Base-by-base conservation (phyloP, 2,329 filamentous ascomycete species). In the Penicillium sp. region DNA sequence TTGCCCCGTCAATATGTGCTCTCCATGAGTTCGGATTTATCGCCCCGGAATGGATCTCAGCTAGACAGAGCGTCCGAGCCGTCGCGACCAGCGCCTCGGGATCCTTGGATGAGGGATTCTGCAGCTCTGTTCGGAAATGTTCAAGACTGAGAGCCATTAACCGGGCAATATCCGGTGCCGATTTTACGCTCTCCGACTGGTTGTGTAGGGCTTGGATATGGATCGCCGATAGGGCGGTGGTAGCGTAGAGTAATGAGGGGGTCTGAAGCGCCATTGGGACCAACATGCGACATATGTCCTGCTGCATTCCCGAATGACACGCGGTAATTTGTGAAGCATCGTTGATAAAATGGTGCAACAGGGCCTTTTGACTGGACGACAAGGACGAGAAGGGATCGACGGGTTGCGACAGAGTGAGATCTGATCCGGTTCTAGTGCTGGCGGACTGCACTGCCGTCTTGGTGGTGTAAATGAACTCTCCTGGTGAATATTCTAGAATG, bases 191-290 rank as follows among this genome's bases (percentile, higher is more conserved):
- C 31, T 71, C 70, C 5, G 72, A 69, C 45, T 69, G 66, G 47
- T 72, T 73, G 45, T 70, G 66, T 39, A 74, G 56, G 16, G 74
- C 70, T 52, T 73, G 69, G 2, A 76, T 67, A 53, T 78, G 76
- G 22, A 78, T 72, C 13, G 75, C 75, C 3, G 76, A 76, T 22
- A 77, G 66, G 1, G 76, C 75, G 52, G 75, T 72, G 20, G 74
- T 78, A 20, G 74, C 75, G 57, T 77, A 74, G 24, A 77, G 66
- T 48, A 78, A 65, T 1, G 75, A 75, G 3, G 73, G 75, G 10
- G 70, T 77, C 50, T 76, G 72, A 2, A 76, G 64, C 22, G 74
- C 75, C 74, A 78, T 77, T 2, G 76, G 75, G n/a, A 78, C 65
- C 14, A 77, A 68, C 69, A 76, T 72, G 20, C 69, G 67, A 60